Evolutionary conservation across 805 yeast species (phyloP), one percentile per base, ranked within the genome.

Genomic region (Suhomyces pyralidae): DNA sequence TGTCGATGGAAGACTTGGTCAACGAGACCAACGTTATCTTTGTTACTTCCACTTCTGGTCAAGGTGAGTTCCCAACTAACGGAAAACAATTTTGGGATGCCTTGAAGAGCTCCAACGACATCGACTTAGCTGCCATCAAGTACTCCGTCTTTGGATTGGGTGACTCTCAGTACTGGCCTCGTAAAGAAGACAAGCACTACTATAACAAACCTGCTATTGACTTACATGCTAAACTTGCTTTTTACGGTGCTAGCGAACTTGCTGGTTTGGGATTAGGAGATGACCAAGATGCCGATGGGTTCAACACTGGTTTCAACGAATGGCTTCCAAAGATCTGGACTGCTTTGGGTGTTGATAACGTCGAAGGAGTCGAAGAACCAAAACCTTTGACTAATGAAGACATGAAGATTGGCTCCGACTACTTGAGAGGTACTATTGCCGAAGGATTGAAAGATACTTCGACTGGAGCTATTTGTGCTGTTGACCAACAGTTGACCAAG

Each of bases 241-340:
- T 86, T 53, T 78, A 90, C 54, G 94, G 96, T 43, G 97, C 88
- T 55, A 82, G 79, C 55, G 83, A 82, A 54, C 73, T 93, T 51
- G 81, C 83, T 52, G 88, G 87, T 3, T 71, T 91, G 45, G 97
- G 97, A 17, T 77, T 89, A 46, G 98, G 98, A 72, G 97, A 93
- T 69, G 98, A 93, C 66, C 98, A 93, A 74, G 98, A 90, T 67
- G 96, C 96, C 20, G 97, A 93, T 75, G 97, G 97, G 19, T 91
- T 79, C 72, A 84, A 85, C 61, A 92, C 97, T 25, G 97, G 94
- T n/a, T 93, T 86, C 69, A 83, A 84, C 54, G 84, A 74, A 44
- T 93, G 97, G 97, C 93, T 90, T 69, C 81, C 86, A 20, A 77
- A 79, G 56, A 65, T 93, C 56, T 93, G 98, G 98, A 85, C 81